Percentiles rank a stretch among this genome's conserved stretches.
phyloP scores from a whole-genome alignment of 352 stramenopile species.

The Pythium pyrilobum region DNA sequence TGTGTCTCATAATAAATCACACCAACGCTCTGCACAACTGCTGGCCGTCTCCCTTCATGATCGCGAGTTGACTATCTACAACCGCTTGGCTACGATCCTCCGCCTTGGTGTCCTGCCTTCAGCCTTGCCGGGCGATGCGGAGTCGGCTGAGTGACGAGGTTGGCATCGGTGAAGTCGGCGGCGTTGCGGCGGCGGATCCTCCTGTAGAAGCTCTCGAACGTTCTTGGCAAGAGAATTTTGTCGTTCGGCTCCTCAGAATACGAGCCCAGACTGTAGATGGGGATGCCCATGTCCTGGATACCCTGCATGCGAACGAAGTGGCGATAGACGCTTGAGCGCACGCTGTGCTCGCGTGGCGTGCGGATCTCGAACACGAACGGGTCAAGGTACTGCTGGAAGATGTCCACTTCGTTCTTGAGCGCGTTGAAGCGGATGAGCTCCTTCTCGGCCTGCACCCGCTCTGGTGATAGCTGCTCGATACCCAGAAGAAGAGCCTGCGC shows the following conservation, averaged over 20 bases:
- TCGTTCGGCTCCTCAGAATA: conserved; percentile 42
- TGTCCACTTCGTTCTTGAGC: conserved; percentile 74
- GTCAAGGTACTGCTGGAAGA: conserved; percentile 72
- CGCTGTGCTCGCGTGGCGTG: conserved; percentile 40
- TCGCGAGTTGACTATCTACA: too few species aligned
- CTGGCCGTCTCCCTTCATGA: not conserved
- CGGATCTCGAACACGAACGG: conserved; percentile 62
- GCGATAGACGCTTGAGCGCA: conserved; percentile 70
- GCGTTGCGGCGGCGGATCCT: conserved; percentile 45
- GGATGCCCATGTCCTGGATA: conserved; percentile 68
- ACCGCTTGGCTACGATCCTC: too few species aligned
- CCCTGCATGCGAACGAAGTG: conserved; percentile 57
- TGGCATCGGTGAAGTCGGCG: conserved; percentile 49
- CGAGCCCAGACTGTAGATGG: conserved; percentile 64
- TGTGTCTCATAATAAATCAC: conserved; percentile 65
- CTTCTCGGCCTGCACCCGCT: conserved; percentile 48
- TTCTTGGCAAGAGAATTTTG: conserved; percentile 46
- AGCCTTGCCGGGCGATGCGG: not conserved
- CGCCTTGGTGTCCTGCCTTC: not conserved
- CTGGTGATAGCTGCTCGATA: conserved; percentile 50
- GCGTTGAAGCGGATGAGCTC: conserved; percentile 54
- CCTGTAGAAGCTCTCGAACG: conserved; percentile 40
- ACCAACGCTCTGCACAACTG: not conserved
- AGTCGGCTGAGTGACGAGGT: conserved; percentile 42
- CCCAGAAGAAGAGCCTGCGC: conserved; percentile 42